phyloP scores from a whole-genome alignment of 495 filamentous ascomycete genomes.

The Penicillium taxi region DNA sequence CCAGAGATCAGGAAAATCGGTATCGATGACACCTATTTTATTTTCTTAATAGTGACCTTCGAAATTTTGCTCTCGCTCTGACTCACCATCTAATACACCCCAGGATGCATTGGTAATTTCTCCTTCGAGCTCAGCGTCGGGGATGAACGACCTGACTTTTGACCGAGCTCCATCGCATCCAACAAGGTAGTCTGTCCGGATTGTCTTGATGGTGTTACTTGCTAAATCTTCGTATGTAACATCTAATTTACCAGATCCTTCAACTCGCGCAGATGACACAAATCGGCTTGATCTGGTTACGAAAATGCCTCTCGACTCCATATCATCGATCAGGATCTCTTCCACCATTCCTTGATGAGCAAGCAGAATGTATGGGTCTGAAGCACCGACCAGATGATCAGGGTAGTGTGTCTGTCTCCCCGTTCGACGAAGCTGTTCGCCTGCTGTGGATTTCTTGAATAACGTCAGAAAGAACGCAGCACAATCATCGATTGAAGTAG shows the following conservation, averaged over 20 bases:
- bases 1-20: slow-evolving; percentile 71
- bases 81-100: slow-evolving; percentile 64
- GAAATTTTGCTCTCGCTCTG: no score
- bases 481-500: neutral
- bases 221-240: slow-evolving; percentile 20
- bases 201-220: slow-evolving; percentile 5
- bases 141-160: slow-evolving; percentile 23
- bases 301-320: slow-evolving; percentile 47
- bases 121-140: slow-evolving; percentile 54
- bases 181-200: slow-evolving; percentile 22
- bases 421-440: slow-evolving; percentile 48
- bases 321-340: slow-evolving; percentile 55
- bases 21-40: slow-evolving; percentile 57
- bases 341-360: slow-evolving; percentile 73
- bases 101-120: slow-evolving; percentile 58
- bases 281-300: slow-evolving; percentile 52
- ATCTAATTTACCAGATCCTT: slow-evolving; percentile 18
- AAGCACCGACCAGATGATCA: slow-evolving; percentile 56
- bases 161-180: slow-evolving; percentile 31
- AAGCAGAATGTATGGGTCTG: slow-evolving; percentile 63
- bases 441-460: slow-evolving; percentile 46
- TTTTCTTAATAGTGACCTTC: neutral
- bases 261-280: slow-evolving; percentile 36
- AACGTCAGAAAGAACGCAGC: neutral
- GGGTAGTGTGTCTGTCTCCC: slow-evolving; percentile 67